phyloP scores from a whole-genome alignment of 352 stramenopile genomes.

The Hyaloperonospora brassicae region DNA sequence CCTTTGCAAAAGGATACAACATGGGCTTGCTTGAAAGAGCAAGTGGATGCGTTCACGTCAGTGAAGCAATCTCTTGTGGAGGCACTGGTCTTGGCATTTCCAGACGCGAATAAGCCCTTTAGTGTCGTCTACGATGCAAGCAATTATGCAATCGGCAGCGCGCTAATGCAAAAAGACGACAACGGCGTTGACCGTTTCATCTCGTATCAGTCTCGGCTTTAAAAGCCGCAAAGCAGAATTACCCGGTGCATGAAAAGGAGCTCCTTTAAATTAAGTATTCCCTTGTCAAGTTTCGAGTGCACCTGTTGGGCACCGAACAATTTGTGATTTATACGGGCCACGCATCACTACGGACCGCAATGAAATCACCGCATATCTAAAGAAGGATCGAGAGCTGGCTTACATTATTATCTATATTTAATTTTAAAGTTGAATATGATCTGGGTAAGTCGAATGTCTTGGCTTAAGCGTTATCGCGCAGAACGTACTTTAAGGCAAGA shows the following conservation, averaged over 20 bases:
- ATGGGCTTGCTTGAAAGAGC: neutral
- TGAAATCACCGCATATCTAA: neutral
- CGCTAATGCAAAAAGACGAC: neutral
- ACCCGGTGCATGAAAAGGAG: neutral
- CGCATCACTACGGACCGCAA: neutral
- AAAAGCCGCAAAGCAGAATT: no score
- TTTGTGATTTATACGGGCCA: neutral
- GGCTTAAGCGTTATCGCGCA: neutral
- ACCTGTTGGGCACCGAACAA: neutral
- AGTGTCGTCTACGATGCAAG: conserved; percentile 1
- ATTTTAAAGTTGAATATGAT: neutral
- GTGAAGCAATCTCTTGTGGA: conserved; percentile 1
- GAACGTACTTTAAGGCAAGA: neutral
- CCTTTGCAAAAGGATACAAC: neutral
- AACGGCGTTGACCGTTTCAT: neutral
- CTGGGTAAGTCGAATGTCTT: neutral
- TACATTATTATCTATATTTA: neutral
- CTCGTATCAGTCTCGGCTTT: neutral
- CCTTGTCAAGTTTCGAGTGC: neutral
- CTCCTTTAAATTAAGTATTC: neutral
- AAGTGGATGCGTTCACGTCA: neutral
- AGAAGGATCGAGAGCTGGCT: neutral
- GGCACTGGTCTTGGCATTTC: neutral
- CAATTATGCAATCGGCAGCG: neutral
- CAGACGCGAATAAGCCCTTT: neutral